Evolutionary conservation across 208 protist genomes (phyloP), one percentile per base, ranked within the genome.

Genomic region (Acanthamoeba sp.): DNA sequence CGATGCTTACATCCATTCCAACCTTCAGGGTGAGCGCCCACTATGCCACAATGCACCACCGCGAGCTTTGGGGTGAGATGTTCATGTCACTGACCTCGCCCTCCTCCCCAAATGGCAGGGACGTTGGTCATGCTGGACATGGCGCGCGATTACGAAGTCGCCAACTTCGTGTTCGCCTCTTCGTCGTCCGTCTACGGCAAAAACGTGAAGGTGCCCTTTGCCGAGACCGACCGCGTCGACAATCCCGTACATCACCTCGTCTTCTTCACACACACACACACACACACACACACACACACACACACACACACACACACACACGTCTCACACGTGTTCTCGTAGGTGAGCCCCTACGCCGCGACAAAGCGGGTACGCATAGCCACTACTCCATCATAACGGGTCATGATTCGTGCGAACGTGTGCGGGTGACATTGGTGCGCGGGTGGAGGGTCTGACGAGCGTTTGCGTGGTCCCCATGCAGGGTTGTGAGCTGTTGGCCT

Each of bases 41-140:
- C 45, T 18, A 52, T n/a, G n/a, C n/a, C n/a, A n/a, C n/a, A n/a
- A n/a, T n/a, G n/a, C n/a, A n/a, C n/a, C n/a, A n/a, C n/a, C n/a
- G n/a, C n/a, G n/a, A n/a, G n/a, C n/a, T n/a, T n/a, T n/a, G n/a
- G n/a, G n/a, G n/a, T n/a, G n/a, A n/a, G n/a, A n/a, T n/a, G n/a
- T n/a, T n/a, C n/a, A n/a, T n/a, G n/a, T n/a, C n/a, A n/a, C n/a
- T n/a, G n/a, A n/a, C n/a, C n/a, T 62, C 29, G 50, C 12, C 10
- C 57, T 29, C 10, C 12, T 88, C 27, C 7, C 40, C 36, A 40
- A 10, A 50, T 42, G 1, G 16, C 45, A 94, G 90, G 90, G 1
- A 94, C 90, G 57, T n/a, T 94, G 90, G 90, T 94, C 1, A 94
- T 94, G 90, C 27, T 94, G 57, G 90, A 94, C 90, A 94, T 94